Conservation (phyloP, 192 early-diverging fungal species). For the Linnemannia schmuckeri region DNA sequence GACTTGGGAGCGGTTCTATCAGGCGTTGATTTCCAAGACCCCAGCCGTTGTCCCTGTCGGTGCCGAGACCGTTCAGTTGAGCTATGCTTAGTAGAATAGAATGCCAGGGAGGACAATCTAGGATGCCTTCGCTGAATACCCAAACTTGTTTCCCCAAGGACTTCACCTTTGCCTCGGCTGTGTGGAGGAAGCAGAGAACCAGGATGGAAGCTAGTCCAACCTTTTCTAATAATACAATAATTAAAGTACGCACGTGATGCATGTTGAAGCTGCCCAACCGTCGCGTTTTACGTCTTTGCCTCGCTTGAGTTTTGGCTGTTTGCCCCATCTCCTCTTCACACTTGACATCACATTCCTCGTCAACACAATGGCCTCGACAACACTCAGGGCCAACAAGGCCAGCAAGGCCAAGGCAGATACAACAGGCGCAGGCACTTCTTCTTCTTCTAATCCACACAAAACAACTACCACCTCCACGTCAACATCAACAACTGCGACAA, state of each 20-base stretch:
- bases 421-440: neutral
- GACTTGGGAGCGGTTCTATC: constrained; percentile 50
- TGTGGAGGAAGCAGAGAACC: no score
- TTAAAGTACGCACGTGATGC: no score
- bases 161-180: no score
- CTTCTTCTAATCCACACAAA: neutral
- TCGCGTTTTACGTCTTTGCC: neutral
- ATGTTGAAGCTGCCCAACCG: neutral
- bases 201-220: no score
- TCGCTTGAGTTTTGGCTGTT: neutral
- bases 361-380: constrained; percentile 27
- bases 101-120: no score
- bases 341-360: neutral
- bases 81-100: constrained; percentile 21
- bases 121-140: no score
- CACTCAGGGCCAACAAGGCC: constrained; percentile 34
- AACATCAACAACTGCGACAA: neutral
- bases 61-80: constrained; percentile 37
- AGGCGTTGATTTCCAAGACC: constrained; percentile 40
- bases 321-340: neutral
- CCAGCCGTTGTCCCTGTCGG: constrained; percentile 44
- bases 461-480: constrained; percentile 1
- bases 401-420: constrained; percentile 1
- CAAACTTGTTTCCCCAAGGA: no score
- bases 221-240: no score